Percentiles rank a stretch among this genome's conserved stretches.
phyloP scores from a whole-genome alignment of 2,329 filamentous ascomycete species.

The Dactylonectria macrodidyma region DNA sequence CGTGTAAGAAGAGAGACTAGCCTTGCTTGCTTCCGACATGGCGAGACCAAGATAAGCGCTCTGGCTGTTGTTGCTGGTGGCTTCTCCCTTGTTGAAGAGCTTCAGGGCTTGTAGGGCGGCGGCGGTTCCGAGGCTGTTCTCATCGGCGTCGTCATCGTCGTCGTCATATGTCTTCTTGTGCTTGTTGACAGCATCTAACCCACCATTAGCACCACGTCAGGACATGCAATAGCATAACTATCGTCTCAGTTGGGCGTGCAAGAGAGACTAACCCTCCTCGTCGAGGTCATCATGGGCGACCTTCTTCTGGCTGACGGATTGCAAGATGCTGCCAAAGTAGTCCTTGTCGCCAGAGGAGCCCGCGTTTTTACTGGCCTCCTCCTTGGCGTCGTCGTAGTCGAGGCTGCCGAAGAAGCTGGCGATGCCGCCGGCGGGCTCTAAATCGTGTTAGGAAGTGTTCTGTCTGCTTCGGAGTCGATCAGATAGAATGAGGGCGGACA shows the following conservation, averaged over 20 bases:
- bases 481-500: constrained; percentile 35
- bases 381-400: constrained; percentile 63
- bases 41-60: constrained; percentile 88
- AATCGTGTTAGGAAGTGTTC: not conserved
- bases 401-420: constrained; percentile 61
- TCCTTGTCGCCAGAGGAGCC: constrained; percentile 62
- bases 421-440: constrained; percentile 55
- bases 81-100: constrained; percentile 76
- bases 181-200: constrained; percentile 75
- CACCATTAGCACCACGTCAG: not conserved
- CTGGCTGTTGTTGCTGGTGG: constrained; percentile 70
- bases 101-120: constrained; percentile 88
- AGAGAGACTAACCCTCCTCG: constrained; percentile 61
- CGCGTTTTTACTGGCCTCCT: constrained; percentile 63
- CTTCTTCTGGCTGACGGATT: constrained; percentile 63
- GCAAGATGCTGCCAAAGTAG: constrained; percentile 66
- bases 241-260: too few relatives aligned
- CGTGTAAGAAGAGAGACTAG: constrained; percentile 54
- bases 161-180: constrained; percentile 82
- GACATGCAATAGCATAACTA: not conserved
- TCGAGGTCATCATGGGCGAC: constrained; percentile 64
- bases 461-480: not conserved
- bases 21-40: constrained; percentile 88
- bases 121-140: constrained; percentile 74
- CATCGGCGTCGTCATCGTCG: constrained; percentile 60